phyloP scores from a whole-genome alignment of 306 rosid species.

The Chamaecrista fasciculata region DNA sequence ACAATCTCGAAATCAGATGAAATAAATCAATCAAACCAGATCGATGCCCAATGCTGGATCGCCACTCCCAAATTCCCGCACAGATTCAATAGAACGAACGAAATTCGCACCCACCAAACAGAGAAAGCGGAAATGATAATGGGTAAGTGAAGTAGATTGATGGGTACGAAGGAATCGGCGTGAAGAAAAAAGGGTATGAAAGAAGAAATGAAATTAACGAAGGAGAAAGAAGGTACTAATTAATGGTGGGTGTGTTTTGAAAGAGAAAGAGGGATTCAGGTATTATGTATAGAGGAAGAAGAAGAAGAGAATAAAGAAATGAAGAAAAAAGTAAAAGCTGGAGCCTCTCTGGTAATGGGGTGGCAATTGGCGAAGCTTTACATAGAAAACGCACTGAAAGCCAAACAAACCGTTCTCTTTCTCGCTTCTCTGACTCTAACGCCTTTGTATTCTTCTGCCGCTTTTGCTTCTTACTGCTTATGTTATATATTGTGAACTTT shows the following conservation, averaged over 20 bases:
- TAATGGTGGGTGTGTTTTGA: too few species aligned
- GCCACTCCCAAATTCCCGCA: neutral
- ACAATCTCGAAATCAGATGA: neutral
- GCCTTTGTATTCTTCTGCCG: neutral
- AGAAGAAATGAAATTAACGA: neutral
- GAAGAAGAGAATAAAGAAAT: neutral
- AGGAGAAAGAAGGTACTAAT: neutral
- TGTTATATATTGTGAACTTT: neutral
- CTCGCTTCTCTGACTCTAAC: neutral
- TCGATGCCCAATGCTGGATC: neutral
- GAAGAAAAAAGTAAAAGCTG: neutral
- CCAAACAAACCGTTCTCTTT: slow-evolving; percentile 36
- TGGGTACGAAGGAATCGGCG: neutral
- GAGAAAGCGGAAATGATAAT: neutral
- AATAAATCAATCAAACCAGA: neutral
- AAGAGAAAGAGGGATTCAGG: too few species aligned
- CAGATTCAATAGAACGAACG: neutral
- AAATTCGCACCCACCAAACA: neutral
- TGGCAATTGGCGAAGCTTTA: neutral
- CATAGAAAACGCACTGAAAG: neutral
- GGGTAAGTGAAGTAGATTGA: neutral
- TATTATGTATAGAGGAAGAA: neutral
- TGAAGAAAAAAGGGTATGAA: neutral
- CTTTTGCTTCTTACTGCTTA: too few species aligned
- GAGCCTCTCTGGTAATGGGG: slow-evolving; percentile 11